Conservation (phyloP, 2,329 filamentous ascomycete genomes). For the Fonsecaea pugnacius region DNA sequence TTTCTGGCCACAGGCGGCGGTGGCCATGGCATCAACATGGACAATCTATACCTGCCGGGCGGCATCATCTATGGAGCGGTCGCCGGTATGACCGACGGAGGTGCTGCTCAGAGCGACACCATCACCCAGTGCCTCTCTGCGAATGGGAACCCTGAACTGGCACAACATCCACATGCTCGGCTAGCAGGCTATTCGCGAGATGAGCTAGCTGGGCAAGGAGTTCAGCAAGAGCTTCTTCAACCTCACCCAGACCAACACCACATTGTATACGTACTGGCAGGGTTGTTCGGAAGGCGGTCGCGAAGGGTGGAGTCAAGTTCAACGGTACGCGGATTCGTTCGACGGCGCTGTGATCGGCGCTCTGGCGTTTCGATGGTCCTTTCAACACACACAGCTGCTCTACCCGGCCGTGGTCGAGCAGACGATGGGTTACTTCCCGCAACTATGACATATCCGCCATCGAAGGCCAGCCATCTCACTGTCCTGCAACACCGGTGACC, state of each 20-base stretch:
- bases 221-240: constrained; percentile 51
- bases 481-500: constrained; percentile 35
- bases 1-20: constrained; percentile 55
- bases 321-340: constrained; percentile 54
- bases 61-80: constrained; percentile 56
- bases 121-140: constrained; percentile 39
- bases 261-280: constrained; percentile 55
- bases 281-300: constrained; percentile 61
- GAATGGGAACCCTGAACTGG: constrained; percentile 55
- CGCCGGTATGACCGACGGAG: constrained; percentile 55
- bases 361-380: constrained; percentile 52
- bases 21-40: constrained; percentile 52
- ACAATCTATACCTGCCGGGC: constrained; percentile 44
- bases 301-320: constrained; percentile 58
- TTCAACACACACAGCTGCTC: constrained; percentile 52
- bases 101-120: constrained; percentile 15
- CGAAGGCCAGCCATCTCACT: constrained; percentile 55
- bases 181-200: constrained; percentile 58
- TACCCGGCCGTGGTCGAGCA: constrained; percentile 47
- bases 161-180: constrained; percentile 56
- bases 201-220: constrained; percentile 54
- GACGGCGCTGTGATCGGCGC: constrained; percentile 55
- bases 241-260: constrained; percentile 31
- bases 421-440: constrained; percentile 49
- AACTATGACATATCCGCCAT: constrained; percentile 53